phyloP scores from a whole-genome alignment of 495 filamentous ascomycete genomes.

The Penicillium paxilli region DNA sequence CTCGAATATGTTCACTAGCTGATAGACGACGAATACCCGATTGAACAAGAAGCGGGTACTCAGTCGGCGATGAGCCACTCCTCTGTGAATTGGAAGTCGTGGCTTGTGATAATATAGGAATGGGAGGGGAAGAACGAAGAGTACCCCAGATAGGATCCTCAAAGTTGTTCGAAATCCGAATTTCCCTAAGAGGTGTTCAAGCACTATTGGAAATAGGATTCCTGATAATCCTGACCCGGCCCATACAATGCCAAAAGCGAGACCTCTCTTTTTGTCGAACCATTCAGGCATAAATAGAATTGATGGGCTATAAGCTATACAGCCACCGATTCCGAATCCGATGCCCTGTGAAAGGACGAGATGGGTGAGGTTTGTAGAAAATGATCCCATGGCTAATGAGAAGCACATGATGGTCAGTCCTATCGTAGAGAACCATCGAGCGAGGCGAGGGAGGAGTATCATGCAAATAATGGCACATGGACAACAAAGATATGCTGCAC shows the following conservation, averaged over 20 bases:
- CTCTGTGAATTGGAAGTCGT: constrained; percentile 44
- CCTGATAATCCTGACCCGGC: constrained; percentile 44
- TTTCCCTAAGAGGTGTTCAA: constrained; percentile 45
- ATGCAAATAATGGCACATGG: constrained; percentile 17
- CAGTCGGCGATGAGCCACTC: constrained; percentile 13
- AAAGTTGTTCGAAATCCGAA: constrained; percentile 56
- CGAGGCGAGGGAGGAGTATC: constrained; percentile 21
- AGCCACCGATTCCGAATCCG: constrained; percentile 47
- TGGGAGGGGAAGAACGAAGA: constrained; percentile 50
- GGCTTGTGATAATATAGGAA: constrained; percentile 58
- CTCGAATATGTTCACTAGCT: constrained; percentile 53
- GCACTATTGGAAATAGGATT: constrained; percentile 44
- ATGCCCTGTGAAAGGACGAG: constrained; percentile 53
- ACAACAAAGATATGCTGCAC: constrained; percentile 24
- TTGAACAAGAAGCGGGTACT: constrained; percentile 46
- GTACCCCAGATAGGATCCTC: constrained; percentile 43
- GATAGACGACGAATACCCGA: constrained; percentile 49
- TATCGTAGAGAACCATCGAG: constrained; percentile 21
- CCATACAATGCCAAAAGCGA: constrained; percentile 53
- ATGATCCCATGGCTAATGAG: constrained; percentile 45
- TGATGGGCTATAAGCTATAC: constrained; percentile 47
- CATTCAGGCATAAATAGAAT: constrained; percentile 54
- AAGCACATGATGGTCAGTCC: constrained; percentile 33
- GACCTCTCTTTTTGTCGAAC: constrained; percentile 49
- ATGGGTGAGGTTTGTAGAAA: constrained; percentile 43